A percentile compares a stretch with the other conserved stretches of the same genome.
These are phyloP conservation scores for Marasmius fiardii DNA, from an alignment of 1,284 basidiomycete genomes.

Conservation along the genomic window DNA sequence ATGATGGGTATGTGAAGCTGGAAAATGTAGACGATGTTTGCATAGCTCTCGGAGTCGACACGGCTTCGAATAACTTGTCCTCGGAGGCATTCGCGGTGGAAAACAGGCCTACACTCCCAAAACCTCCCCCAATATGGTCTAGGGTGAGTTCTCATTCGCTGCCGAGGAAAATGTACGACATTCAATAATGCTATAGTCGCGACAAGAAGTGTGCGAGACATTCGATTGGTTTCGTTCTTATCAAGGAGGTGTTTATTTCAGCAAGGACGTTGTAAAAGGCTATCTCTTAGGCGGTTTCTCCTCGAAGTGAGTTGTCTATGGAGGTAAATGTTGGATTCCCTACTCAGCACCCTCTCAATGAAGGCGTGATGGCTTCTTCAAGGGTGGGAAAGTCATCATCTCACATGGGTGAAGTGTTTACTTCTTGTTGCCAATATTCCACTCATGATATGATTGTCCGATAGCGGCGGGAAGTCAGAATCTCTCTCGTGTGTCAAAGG, in stretches of 20 bases:
- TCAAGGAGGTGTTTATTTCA: constrained; percentile 73
- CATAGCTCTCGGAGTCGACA: no score
- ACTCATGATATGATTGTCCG: neutral
- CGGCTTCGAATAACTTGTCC: no score
- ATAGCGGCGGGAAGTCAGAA: constrained; percentile 67
- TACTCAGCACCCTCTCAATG: constrained; percentile 10
- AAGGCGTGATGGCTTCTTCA: constrained; percentile 68
- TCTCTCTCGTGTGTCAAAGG: constrained; percentile 42
- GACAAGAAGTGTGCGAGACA: constrained; percentile 78
- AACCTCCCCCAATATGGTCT: constrained; percentile 50
- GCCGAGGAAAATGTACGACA: neutral
- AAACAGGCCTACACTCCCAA: constrained; percentile 19
- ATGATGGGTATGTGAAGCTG: no score
- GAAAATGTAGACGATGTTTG: no score
- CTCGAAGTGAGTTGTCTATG: constrained; percentile 59
- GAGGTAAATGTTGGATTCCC: constrained; percentile 6
- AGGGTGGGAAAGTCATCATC: constrained; percentile 65
- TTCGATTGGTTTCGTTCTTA: constrained; percentile 73
- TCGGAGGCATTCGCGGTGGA: neutral
- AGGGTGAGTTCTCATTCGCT: constrained; percentile 30
- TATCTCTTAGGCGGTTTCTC: constrained; percentile 71
- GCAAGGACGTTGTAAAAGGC: constrained; percentile 59
- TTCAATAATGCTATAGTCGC: constrained; percentile 44
- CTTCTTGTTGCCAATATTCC: constrained; percentile 7
- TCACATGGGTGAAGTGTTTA: constrained; percentile 64